phyloP scores from a whole-genome alignment of 805 yeast species.

The Spathaspora arborariae region DNA sequence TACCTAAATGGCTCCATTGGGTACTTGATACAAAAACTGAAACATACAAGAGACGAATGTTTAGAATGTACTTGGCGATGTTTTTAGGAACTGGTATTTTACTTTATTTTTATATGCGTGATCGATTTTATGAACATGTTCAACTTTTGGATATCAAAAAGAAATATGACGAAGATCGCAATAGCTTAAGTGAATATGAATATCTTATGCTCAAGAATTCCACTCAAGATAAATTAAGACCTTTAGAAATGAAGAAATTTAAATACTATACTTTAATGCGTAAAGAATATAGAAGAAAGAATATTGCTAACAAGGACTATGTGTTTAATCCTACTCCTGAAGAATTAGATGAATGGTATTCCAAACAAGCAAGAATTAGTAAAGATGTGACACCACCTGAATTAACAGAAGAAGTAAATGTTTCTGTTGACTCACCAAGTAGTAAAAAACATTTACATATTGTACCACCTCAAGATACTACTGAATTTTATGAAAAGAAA shows the following conservation, averaged over 20 bases:
- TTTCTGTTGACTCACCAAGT: constrained; percentile 10
- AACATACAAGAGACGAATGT: constrained; percentile 57
- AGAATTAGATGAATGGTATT: constrained; percentile 40
- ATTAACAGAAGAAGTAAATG: constrained; percentile 10
- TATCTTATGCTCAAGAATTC: constrained; percentile 55
- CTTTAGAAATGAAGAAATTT: constrained; percentile 59
- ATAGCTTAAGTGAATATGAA: constrained; percentile 57
- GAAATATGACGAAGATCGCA: constrained; percentile 37
- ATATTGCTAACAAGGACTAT: constrained; percentile 27
- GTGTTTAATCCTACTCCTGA: constrained; percentile 40
- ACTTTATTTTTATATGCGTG: constrained; percentile 64
- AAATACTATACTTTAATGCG: constrained; percentile 56
- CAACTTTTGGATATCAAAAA: constrained; percentile 44
- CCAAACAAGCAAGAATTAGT: constrained; percentile 25
- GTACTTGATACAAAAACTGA: constrained; percentile 44
- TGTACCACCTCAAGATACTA: constrained; percentile 75
- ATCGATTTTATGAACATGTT: constrained; percentile 60
- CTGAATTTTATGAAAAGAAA: constrained; percentile 68
- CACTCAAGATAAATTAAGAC: constrained; percentile 51
- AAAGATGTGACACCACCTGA: constrained; percentile 22
- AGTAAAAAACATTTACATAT: constrained; percentile 40
- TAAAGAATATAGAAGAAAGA: constrained; percentile 39
- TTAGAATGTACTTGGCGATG: constrained; percentile 59
- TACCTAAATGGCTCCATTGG: constrained; percentile 39
- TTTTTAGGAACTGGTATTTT: constrained; percentile 54